Base-by-base conservation (phyloP, 2,329 filamentous ascomycete genomes). In the Eutypella sp. region DNA sequence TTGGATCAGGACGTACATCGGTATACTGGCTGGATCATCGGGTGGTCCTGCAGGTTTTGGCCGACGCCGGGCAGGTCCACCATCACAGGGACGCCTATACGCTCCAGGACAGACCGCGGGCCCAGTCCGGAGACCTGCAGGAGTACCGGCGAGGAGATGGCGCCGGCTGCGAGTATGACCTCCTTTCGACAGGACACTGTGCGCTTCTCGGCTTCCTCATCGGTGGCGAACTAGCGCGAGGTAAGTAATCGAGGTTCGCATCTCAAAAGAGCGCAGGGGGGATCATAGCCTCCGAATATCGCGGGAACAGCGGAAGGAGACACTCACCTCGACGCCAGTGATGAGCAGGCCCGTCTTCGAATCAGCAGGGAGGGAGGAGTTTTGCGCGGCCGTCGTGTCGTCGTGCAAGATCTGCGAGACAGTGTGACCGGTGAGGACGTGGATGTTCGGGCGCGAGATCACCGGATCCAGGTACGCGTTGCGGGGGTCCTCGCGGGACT, bases 401-500 rank as follows among this genome's bases (percentile, higher is more conserved):
- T 52, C 52, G 22, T 64, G 29, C 1, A 70, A 52, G 6, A 71
- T 50, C 5, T 62, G 64, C 27, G 65, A 68, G 20, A 65, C 68
- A n/a, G 62, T 67, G 42, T 70, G 63, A 5, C 60, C 59, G 3
- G 67, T 66, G 0, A 67, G 53, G 22, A 72, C 38, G 22, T 72
- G 67, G 27, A 72, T 52, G 43, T 73, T 72, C 2, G 59, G 50
- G 4, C 67, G 67, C 23, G 55, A 46, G 5, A 64, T 47, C 2
- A 65, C 63, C 0, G 61, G 52, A 42, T 73, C 65, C 16, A 67
- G 60, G 50, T 73, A 72, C 9, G 65, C 64, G n/a, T 62, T 63
- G 8, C 69, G 62, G 23, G 65, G 66, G 51, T 72, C 65, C 3
- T 60, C 62, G 25, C 69, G 63, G 9, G 68, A 69, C 50, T 70